These are phyloP conservation scores for Salisapilia sapeloensis DNA, from an alignment of 352 stramenopile species.

Conservation along the genomic window DNA sequence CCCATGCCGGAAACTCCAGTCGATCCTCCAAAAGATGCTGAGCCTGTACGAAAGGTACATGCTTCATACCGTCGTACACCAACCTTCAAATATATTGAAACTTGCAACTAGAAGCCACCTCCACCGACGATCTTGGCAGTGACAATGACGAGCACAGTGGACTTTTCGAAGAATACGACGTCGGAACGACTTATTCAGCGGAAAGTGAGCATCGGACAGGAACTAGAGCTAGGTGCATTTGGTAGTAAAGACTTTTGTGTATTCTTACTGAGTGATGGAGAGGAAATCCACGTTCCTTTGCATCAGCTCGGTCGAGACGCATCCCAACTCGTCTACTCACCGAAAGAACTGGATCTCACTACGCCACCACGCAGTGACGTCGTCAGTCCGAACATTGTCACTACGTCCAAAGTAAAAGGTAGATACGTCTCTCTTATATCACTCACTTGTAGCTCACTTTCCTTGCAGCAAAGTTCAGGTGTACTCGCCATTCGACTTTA, in stretches of 20 bases:
- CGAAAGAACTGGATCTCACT: slow-evolving; percentile 36
- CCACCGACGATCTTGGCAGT: slow-evolving; percentile 35
- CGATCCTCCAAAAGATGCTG: too few relatives aligned
- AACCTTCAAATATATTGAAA: too few relatives aligned
- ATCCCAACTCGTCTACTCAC: slow-evolving; percentile 12
- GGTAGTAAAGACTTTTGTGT: slow-evolving; percentile 40
- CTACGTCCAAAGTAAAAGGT: slow-evolving; percentile 36
- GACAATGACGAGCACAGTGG: slow-evolving; percentile 21
- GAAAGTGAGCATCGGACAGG: slow-evolving; percentile 28
- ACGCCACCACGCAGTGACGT: slow-evolving; percentile 27
- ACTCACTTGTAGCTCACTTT: not conserved
- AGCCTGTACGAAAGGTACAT: too few relatives aligned
- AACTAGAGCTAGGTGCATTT: slow-evolving; percentile 33
- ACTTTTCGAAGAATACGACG: slow-evolving; percentile 7
- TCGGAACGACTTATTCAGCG: slow-evolving; percentile 46
- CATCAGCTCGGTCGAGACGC: slow-evolving; percentile 25
- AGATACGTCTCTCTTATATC: slow-evolving; percentile 1
- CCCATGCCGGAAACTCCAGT: slow-evolving; percentile 4
- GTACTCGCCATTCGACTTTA: slow-evolving; percentile 12
- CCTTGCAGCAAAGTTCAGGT: slow-evolving; percentile 29
- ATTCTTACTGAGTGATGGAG: slow-evolving; percentile 48
- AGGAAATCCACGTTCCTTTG: slow-evolving; percentile 44
- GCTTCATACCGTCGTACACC: too few relatives aligned
- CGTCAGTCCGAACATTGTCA: slow-evolving; percentile 32
- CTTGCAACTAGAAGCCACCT: slow-evolving; percentile 4